Base-by-base conservation (phyloP, 2,329 filamentous ascomycete genomes). In the Davidsoniella australis region DNA sequence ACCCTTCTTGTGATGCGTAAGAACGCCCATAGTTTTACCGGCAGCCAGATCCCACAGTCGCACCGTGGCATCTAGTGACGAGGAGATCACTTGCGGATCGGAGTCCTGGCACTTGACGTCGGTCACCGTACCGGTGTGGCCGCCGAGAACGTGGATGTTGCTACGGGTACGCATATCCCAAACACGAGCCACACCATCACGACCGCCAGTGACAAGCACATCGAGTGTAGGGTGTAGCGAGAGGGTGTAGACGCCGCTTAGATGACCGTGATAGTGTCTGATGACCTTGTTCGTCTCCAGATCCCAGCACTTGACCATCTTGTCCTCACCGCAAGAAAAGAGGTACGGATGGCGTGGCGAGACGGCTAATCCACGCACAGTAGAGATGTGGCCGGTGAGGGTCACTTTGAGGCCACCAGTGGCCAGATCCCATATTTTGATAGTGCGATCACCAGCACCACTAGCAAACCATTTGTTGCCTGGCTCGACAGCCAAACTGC, bases 281-380 rank as follows among this genome's bases (percentile, higher is more conserved):
- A 96, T 95, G 53, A 98, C 91, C 65, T 95, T 95, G 69, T 98
- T 98, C n/a, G 89, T 95, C 65, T 98, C 91, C 56, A 98, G 68
- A 68, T 98, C 91, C 91, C 91, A 98, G 67, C 91, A 98, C 66
- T 98, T 98, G 54, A 98, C 91, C 88, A 95, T 95, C 70, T 98
- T 98, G 64, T 98, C 91, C 65, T 98, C 91, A 52, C 86, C 93
- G 60, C 91, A 98, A 9, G 87, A 94, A 65, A 98, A 98, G 8
- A 98, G 74, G 61, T 98, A 98, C 0, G 91, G 93, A 66, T 98
- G 91, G 43, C 91, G 73, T 14, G 88, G 85, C 17, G 86, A 94
- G 6, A 98, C 85, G 0, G 89, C 91, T 44, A 98, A 73, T 2
- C 91, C 91, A 48, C 88, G 80, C 1, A 95, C 88, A 4, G 86